Percentiles rank a stretch among this genome's conserved stretches.
Conservation (phyloP, 306 rosid species). For the Malus asiatica region DNA sequence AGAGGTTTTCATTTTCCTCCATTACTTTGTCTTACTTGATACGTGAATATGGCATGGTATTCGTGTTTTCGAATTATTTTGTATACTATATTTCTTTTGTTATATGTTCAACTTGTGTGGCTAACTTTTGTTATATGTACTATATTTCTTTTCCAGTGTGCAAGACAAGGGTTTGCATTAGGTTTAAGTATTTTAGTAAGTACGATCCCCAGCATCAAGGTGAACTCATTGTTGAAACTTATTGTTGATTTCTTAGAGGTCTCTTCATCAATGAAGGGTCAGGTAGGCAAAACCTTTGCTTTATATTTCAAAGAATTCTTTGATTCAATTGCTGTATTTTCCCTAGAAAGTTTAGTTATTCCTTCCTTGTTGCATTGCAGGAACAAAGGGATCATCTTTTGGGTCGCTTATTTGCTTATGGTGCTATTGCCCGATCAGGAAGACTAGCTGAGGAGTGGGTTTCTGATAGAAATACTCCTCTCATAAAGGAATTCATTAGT, state of each 20-base stretch:
- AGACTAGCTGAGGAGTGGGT: conserved; percentile 55
- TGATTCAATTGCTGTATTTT: conserved; percentile 6
- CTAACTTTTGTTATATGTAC: background rate
- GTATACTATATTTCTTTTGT: background rate
- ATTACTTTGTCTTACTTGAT: background rate
- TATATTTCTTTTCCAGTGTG: conserved; percentile 65
- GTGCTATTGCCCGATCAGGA: conserved; percentile 80
- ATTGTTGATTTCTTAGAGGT: conserved; percentile 69
- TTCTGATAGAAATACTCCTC: conserved; percentile 41
- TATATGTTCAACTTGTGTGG: background rate
- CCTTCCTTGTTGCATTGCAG: conserved; percentile 41
- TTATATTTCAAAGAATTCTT: background rate
- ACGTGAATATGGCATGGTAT: background rate
- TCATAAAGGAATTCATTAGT: conserved; percentile 53
- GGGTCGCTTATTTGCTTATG: conserved; percentile 90
- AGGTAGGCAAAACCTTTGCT: conserved; percentile 38
- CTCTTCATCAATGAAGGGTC: conserved; percentile 93
- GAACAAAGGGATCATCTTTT: conserved; percentile 82
- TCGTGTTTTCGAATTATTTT: background rate
- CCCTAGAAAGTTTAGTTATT: background rate
- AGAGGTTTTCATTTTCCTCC: conserved; percentile 43
- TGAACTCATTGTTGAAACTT: conserved; percentile 77
- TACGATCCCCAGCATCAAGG: conserved; percentile 36
- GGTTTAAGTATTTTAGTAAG: conserved; percentile 56
- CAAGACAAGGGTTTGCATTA: conserved; percentile 86